Conservation (phyloP, 257 asterid species). For the Salvia miltiorrhiza region DNA sequence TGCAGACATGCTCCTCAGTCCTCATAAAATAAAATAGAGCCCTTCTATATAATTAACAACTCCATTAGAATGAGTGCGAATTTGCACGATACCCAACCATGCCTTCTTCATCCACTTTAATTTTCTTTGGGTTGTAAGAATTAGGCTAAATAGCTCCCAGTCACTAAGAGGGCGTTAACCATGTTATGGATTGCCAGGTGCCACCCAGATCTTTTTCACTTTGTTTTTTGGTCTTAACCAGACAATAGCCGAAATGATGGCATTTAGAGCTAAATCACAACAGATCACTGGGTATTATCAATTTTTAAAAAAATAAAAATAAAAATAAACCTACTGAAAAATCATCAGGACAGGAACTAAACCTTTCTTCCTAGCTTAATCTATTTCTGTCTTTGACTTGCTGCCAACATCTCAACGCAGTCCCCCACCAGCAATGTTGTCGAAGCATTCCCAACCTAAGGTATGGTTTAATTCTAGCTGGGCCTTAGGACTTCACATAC, state of each 20-base stretch:
- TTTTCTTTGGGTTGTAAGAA: no score
- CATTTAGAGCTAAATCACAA: neutral
- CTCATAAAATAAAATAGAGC: neutral
- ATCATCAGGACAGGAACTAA: neutral
- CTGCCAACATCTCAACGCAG: neutral
- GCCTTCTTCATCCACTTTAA: constrained; percentile 1
- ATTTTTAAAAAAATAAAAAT: neutral
- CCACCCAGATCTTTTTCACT: neutral
- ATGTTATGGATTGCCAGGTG: neutral
- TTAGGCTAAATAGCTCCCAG: neutral
- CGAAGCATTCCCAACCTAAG: neutral
- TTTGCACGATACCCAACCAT: neutral
- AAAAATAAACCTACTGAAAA: neutral
- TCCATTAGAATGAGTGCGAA: neutral
- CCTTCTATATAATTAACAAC: neutral
- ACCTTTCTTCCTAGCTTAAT: neutral
- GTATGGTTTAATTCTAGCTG: neutral
- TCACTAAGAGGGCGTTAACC: neutral
- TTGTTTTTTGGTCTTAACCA: neutral
- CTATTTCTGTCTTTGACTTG: neutral
- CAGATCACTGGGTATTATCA: neutral
- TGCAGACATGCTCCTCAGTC: constrained; percentile 3
- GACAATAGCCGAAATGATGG: neutral
- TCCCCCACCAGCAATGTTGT: neutral
- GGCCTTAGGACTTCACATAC: neutral